Conservation (phyloP, 805 yeast species). For the Blastobotrys peoriensis region DNA sequence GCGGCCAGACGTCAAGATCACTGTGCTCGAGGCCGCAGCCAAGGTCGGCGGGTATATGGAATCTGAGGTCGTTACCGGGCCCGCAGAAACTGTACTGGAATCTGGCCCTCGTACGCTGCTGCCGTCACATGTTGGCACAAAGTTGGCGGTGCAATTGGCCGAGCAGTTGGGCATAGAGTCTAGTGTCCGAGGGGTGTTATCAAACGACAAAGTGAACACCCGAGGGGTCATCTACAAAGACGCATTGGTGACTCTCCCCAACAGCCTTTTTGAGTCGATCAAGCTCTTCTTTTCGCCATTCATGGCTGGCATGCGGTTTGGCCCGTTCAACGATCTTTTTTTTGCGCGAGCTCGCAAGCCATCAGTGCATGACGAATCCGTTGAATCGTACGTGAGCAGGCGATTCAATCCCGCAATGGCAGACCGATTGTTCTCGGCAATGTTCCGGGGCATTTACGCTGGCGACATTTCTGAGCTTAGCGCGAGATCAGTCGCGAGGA, state of each 20-base stretch:
- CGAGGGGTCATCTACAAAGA: slow-evolving; percentile 51
- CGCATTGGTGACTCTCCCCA: slow-evolving; percentile 29
- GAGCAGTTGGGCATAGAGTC: slow-evolving; percentile 41
- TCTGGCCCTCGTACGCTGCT: slow-evolving; percentile 89
- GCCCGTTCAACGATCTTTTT: slow-evolving; percentile 32
- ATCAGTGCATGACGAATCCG: slow-evolving; percentile 55
- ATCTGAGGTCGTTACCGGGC: slow-evolving; percentile 24
- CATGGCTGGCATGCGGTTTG: slow-evolving; percentile 52
- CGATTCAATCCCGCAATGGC: slow-evolving; percentile 55
- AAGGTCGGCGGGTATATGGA: slow-evolving; percentile 79
- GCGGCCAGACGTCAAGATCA: slow-evolving; percentile 71
- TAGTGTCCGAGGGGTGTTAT: slow-evolving; percentile 50
- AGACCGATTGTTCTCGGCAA: slow-evolving; percentile 66
- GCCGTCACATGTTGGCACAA: slow-evolving; percentile 70
- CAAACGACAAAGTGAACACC: slow-evolving; percentile 57
- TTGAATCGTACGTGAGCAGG: slow-evolving; percentile 59
- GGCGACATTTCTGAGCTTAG: slow-evolving; percentile 70
- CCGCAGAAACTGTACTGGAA: slow-evolving; percentile 44
- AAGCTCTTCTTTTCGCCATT: slow-evolving; percentile 23
- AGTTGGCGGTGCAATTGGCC: slow-evolving; percentile 24
- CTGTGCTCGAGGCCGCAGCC: slow-evolving; percentile 49
- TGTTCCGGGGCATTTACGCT: slow-evolving; percentile 86
- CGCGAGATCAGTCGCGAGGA: slow-evolving; percentile 45
- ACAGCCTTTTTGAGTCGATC: slow-evolving; percentile 12
- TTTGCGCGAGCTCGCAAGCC: slow-evolving; percentile 20